phyloP scores from a whole-genome alignment of 257 asterid species.

The Paulownia fortunei region DNA sequence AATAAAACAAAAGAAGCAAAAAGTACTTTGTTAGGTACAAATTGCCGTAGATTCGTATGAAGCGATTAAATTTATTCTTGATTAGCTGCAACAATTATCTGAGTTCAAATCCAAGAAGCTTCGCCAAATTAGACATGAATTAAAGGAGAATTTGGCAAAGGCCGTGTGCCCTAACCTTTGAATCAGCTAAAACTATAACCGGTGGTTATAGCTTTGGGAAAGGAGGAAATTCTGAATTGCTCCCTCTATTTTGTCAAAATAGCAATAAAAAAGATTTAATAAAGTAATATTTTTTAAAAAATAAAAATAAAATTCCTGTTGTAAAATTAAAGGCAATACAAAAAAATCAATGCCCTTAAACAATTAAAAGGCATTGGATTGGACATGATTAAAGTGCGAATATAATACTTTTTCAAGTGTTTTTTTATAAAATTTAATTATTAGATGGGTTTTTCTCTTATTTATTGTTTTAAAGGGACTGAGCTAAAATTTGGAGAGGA shows the following conservation, averaged over 20 bases:
- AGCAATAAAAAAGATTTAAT: neutral
- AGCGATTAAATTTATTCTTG: neutral
- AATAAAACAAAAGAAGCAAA: constrained; percentile 1
- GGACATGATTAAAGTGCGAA: too few species aligned
- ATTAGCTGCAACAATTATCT: neutral
- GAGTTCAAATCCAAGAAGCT: neutral
- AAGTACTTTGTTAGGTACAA: constrained; percentile 26
- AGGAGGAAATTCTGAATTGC: neutral
- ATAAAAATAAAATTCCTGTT: too few species aligned
- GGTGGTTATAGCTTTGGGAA: neutral
- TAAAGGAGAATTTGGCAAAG: constrained; percentile 17
- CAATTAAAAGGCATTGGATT: too few species aligned
- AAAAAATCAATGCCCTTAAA: neutral
- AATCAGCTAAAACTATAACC: neutral
- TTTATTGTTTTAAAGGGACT: too few species aligned
- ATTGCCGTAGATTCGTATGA: constrained; percentile 37
- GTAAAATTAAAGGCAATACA: too few species aligned
- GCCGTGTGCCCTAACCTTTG: constrained; percentile 17
- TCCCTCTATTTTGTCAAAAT: neutral
- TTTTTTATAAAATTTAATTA: too few species aligned
- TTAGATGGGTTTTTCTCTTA: too few species aligned
- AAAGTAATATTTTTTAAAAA: neutral
- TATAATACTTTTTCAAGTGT: too few species aligned
- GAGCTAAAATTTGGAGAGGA: too few species aligned
- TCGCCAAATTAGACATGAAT: neutral